Percentiles rank a stretch among this genome's conserved stretches.
These are phyloP conservation scores for Populus simonii DNA, from an alignment of 345 rosid species.

Conservation along the genomic window DNA sequence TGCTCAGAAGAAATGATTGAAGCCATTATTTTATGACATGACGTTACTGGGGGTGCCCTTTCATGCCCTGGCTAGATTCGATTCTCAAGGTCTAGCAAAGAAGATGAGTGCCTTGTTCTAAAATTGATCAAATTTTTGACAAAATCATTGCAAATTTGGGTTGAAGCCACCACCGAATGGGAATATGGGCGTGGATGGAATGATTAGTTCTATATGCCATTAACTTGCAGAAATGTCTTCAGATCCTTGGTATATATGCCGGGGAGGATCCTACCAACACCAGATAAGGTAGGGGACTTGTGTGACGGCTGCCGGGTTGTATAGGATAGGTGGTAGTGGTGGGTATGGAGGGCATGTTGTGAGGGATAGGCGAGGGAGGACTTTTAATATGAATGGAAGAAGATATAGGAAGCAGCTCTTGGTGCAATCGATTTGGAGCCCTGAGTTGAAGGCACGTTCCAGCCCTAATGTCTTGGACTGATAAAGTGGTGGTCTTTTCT, in stretches of 20 bases:
- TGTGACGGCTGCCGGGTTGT: conserved; percentile 60
- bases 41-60: too few species aligned
- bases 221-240: conserved; percentile 82
- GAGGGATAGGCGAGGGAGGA: conserved; percentile 55
- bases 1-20: too few species aligned
- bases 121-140: too few species aligned
- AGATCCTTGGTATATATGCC: conserved; percentile 91
- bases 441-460: conserved; percentile 61
- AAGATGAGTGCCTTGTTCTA: too few species aligned
- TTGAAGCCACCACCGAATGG: conserved; percentile 80
- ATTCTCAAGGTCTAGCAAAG: too few species aligned
- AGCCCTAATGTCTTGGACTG: conserved; percentile 79
- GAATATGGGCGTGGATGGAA: conserved; percentile 80
- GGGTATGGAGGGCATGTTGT: conserved; percentile 82
- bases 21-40: too few species aligned
- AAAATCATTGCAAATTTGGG: too few species aligned
- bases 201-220: conserved; percentile 91
- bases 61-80: too few species aligned
- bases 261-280: conserved; percentile 93
- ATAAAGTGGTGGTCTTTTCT: neutral
- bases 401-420: conserved; percentile 55
- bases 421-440: conserved; percentile 95
- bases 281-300: conserved; percentile 78
- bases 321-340: conserved; percentile 93
- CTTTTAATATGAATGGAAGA: conserved; percentile 70